phyloP scores from a whole-genome alignment of 768 basidiomycete genomes.

The Hydnomerulius pinastri region DNA sequence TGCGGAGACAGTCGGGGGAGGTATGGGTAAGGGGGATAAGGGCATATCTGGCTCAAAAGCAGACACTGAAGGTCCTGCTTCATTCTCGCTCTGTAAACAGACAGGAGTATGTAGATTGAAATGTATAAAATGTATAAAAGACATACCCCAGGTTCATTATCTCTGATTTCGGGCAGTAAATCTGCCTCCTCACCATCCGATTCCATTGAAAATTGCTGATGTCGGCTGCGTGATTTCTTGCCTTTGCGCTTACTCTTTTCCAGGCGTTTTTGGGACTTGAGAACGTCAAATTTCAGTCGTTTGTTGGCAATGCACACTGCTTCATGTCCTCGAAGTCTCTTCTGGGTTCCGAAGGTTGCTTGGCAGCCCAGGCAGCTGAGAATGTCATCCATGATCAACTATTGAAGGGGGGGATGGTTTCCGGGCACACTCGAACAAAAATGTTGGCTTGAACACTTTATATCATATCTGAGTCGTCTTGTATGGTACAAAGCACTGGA shows the following conservation, averaged over 20 bases:
- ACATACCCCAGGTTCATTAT: too few species aligned
- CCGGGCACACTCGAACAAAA: too few species aligned
- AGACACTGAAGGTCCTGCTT: background rate
- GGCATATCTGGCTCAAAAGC: background rate
- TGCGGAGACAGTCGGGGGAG: background rate
- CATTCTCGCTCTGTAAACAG: background rate
- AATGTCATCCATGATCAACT: background rate
- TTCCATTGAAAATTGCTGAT: background rate
- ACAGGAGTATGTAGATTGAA: too few species aligned
- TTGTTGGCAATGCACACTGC: background rate
- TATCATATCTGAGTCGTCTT: too few species aligned
- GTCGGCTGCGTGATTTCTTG: background rate
- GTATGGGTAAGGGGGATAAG: background rate
- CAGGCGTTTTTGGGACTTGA: background rate
- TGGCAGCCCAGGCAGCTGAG: background rate
- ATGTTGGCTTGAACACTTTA: too few species aligned
- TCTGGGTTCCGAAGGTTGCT: background rate
- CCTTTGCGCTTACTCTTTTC: background rate
- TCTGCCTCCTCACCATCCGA: too few species aligned
- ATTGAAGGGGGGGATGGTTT: too few species aligned
- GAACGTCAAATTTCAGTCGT: background rate
- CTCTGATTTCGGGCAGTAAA: too few species aligned
- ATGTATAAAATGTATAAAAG: too few species aligned
- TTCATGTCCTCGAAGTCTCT: background rate
- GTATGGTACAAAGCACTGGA: too few species aligned